Evolutionary conservation across 805 yeast species (phyloP), one percentile per base, ranked within the genome.

Genomic region (Pichia cabralensis): DNA sequence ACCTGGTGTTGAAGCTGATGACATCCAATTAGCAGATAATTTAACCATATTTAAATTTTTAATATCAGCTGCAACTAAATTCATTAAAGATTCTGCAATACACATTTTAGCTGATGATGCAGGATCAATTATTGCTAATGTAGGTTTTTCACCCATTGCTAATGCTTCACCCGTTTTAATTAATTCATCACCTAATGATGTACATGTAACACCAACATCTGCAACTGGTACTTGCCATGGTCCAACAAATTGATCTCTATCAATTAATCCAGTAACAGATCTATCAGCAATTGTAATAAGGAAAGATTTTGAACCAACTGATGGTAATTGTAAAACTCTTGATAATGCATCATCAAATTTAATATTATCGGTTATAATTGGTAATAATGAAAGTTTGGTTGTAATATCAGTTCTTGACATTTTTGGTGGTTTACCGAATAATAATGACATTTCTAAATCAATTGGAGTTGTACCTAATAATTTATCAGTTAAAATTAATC

Each of bases 201-300:
- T 79, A 40, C 81, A 80, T 17, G 97, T 88, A 35, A 92, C 96
- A 62, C 95, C 97, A 36, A 88, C 96, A 55, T 92, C 97, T 13
- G 97, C 92, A 22, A 92, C 97, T 31, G 99, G 98, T 8, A 82
- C 92, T 67, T 92, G 99, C 97, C 97, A 92, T 54, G 97, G 97
- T 26, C 98, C 98, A 40, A 92, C 97, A 78, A 88, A 78, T 65
- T 92, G 98, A 58, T 92, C 98, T 56, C 98, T 78, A 52, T 94
- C 97, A 42, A 92, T 80, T 48, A 92, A 71, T 36, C 98, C 98
- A 20, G 97, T 89, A 42, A 92, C 92, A n/a, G 94, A 71, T 62
- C 98, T 79, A 61, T 92, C 98, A 60, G 96, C 98, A 55, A 92
- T 92, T n/a, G 97, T 92, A 55, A 92, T 82, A 52, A 92, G 67